Base-by-base conservation (phyloP, 805 yeast genomes). In the Starmerella bombicola region DNA sequence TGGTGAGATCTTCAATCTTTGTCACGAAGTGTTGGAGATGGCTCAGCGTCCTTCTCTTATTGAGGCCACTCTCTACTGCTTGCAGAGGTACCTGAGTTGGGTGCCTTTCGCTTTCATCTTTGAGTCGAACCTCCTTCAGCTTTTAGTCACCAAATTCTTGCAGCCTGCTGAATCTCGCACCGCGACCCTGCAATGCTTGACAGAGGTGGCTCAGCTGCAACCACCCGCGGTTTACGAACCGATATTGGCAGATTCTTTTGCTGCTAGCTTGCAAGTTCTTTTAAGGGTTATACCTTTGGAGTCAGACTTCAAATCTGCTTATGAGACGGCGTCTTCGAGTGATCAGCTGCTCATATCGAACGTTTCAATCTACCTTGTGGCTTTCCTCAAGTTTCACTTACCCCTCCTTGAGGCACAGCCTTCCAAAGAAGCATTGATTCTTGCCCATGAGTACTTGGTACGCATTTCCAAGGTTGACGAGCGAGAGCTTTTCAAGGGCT, bases 271-370 rank as follows among this genome's bases (percentile, higher is more conserved):
- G 70, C 78, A 78, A 45, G 76, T 76, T 51, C 71, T 91, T 46
- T 60, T 68, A 35, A 61, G 62, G 31, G 75, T 84, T 32, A 70
- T 91, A 8, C 95, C 96, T 2, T 68, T 76, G 17, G 66, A 71
- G 28, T 70, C 84, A 4, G 82, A 86, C 55, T 68, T 91, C 53
- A 75, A 71, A 52, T 68, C 68, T 37, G 74, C 81, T 21, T 91
- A 91, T 62, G 69, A 72, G 37, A 67, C 69, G 50, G 94, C 95
- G 5, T 73, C 71, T 56, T 73, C 93, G 17, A 67, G 73, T 33
- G 96, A 88, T 57, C 97, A 91, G 67, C 86, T 91, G 29, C 86
- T 86, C 56, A 72, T 91, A 52, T 95, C 91, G 63, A 95, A 91
- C 66, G 71, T 91, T 55, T 94, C 96, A 15, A 78, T 88, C 80